Percentiles rank a stretch among this genome's conserved stretches.
These are phyloP conservation scores for Serendipita sp. DNA, from an alignment of 768 basidiomycete species.

Conservation along the genomic window DNA sequence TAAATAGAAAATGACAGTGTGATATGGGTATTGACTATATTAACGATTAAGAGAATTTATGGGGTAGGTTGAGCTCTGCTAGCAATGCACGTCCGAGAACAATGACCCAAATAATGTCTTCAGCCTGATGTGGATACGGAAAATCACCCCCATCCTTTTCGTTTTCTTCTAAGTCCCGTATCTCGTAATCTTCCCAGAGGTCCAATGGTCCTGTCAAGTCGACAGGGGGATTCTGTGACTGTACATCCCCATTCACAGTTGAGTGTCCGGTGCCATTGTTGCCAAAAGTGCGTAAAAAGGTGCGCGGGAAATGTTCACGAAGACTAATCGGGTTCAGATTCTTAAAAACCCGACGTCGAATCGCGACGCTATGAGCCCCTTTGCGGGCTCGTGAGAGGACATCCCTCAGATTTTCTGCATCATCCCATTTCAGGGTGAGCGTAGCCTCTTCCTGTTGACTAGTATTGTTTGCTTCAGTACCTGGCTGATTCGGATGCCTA, in stretches of 20 bases:
- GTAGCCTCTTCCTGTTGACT: background rate
- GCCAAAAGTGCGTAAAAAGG: background rate
- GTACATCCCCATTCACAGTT: background rate
- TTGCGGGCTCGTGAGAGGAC: background rate
- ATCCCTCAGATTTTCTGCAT: background rate
- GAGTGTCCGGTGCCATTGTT: background rate
- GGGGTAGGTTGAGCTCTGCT: background rate
- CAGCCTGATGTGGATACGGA: background rate
- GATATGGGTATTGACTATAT: no score
- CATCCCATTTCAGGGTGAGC: background rate
- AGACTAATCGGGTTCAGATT: background rate
- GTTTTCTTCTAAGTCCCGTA: background rate
- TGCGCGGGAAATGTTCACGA: background rate
- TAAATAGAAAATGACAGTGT: no score
- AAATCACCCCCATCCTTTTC: constrained; percentile 4
- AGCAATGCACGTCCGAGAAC: background rate
- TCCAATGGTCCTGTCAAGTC: background rate
- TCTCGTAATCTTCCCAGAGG: background rate
- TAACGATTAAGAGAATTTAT: background rate
- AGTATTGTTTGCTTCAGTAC: no score
- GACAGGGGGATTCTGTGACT: background rate
- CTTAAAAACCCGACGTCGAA: background rate
- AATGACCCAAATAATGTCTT: background rate
- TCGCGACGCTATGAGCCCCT: background rate
- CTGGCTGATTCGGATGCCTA: no score